Base-by-base conservation (phyloP, 78 protist species). In the Cavenderia fasciculata region DNA sequence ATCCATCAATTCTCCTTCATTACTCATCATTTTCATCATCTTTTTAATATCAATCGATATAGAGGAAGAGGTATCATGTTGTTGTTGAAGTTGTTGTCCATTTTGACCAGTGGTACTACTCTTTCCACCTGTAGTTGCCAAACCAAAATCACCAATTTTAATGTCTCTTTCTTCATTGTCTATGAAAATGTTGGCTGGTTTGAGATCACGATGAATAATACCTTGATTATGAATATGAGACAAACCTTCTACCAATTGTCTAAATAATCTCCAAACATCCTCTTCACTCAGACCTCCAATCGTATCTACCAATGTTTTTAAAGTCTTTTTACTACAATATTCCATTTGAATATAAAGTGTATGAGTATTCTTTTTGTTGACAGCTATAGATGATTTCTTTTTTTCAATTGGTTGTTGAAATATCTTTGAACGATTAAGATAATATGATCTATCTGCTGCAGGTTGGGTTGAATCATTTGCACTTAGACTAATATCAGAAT, bases 291-390 rank as follows among this genome's bases (percentile, higher is more conserved):
- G 33, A 23, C 74, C 85, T 18, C 65, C 77, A 19, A 73, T 59
- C 19, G 6, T 36, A 25, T 84, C 86, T 23, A 70, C 62, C 2
- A 70, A 23, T 4, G 79, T 86, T 69, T 62, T 79, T 38, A 85
- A 23, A 7, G 95, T 92, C 59, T 79, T 72, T 27, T 84, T 86
- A 19, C 89, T 41, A 47, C 95, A 92, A 73, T 86, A 92, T 6
- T 92, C 95, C 95, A 92, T 92, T 63, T 92, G 95, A 71, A 92
- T 92, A 47, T 85, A 92, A 2, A 92, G 61, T 21, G 87, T 87
- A 40, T 70, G 93, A 2, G 93, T 43, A 16, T 75, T 75, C 29
- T 79, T 79, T 40, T 52, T 54, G 49, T 4, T 4, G 2, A 11
- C 10, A 49, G 7, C 29, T 54, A 18, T 54, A 10, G 7, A 10